These are phyloP conservation scores for Senecio squalidus DNA, from an alignment of 140 eudicot species.

Conservation along the genomic window DNA sequence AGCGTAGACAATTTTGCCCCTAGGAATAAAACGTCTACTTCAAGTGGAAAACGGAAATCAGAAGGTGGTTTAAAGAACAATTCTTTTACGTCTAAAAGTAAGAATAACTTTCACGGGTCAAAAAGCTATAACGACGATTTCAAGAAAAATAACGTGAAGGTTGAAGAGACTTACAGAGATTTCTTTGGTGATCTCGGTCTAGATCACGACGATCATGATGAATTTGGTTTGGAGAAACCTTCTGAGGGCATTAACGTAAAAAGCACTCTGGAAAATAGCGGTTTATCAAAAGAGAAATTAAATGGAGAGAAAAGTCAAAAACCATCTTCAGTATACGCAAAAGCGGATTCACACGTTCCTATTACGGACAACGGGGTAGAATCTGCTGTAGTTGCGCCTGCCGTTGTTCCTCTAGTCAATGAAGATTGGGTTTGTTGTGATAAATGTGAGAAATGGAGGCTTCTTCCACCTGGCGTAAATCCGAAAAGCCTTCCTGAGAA, in stretches of 20 bases:
- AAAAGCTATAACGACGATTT: slow-evolving; percentile 31
- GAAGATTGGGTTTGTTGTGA: slow-evolving; percentile 94
- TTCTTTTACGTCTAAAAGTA: slow-evolving; percentile 22
- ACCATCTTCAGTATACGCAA: slow-evolving; percentile 13
- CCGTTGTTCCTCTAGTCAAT: slow-evolving; percentile 43
- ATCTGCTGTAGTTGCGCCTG: slow-evolving; percentile 36
- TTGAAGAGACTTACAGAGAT: slow-evolving; percentile 53
- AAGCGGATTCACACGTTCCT: slow-evolving; percentile 1
- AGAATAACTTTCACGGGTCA: slow-evolving; percentile 18
- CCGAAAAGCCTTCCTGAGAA: slow-evolving; percentile 67
- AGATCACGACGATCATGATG: slow-evolving; percentile 47
- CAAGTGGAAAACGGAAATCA: slow-evolving; percentile 41
- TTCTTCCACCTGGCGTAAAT: slow-evolving; percentile 77
- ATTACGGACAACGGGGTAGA: slow-evolving; percentile 28
- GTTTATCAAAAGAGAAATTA: slow-evolving; percentile 27
- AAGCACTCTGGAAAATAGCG: slow-evolving; percentile 18
- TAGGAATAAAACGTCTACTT: slow-evolving; percentile 36
- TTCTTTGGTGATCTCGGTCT: slow-evolving; percentile 76
- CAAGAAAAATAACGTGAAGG: slow-evolving; percentile 39
- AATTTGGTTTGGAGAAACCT: slow-evolving; percentile 42
- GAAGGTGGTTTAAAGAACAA: slow-evolving; percentile 33
- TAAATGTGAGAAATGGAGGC: slow-evolving; percentile 84
- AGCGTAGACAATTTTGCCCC: slow-evolving; percentile 24
- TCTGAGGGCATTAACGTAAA: slow-evolving; percentile 29
- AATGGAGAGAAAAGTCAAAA: slow-evolving; percentile 33